Percentiles rank a stretch among this genome's conserved stretches.
These are phyloP conservation scores for Salvia miltiorrhiza DNA, from an alignment of 257 asterid genomes.

Conservation along the genomic window DNA sequence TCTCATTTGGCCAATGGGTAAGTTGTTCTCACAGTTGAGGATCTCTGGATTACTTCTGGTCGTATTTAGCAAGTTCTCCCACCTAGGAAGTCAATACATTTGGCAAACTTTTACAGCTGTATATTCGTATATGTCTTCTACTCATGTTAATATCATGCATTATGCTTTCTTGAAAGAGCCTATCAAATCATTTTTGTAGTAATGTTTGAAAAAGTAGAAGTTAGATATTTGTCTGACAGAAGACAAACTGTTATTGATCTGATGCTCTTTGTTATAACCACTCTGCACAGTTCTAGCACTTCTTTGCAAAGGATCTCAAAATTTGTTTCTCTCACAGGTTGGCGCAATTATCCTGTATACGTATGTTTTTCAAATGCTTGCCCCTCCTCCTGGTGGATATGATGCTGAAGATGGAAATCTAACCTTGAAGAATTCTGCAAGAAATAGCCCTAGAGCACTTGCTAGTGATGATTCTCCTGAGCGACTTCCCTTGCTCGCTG, in stretches of 20 bases:
- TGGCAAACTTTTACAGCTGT: slow-evolving; percentile 10
- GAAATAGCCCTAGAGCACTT: slow-evolving; percentile 27
- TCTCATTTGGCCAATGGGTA: slow-evolving; percentile 99
- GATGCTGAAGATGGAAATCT: slow-evolving; percentile 50
- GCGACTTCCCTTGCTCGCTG: slow-evolving; percentile 65
- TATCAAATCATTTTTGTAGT: not conserved
- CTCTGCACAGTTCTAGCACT: slow-evolving; percentile 3
- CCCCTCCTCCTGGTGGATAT: slow-evolving; percentile 92
- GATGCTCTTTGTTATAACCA: not conserved
- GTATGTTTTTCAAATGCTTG: slow-evolving; percentile 88
- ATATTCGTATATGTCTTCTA: not conserved
- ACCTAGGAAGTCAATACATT: not conserved
- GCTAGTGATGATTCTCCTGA: slow-evolving; percentile 44
- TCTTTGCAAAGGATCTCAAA: slow-evolving; percentile 8
- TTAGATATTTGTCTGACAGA: not conserved
- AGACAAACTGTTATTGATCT: not conserved
- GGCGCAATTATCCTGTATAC: slow-evolving; percentile 95
- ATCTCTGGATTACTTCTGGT: slow-evolving; percentile 2
- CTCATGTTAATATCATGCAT: slow-evolving; percentile 8
- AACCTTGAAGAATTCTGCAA: slow-evolving; percentile 43
- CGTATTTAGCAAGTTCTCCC: not conserved
- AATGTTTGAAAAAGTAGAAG: slow-evolving; percentile 6
- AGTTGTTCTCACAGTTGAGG: slow-evolving; percentile 23
- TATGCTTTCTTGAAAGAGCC: slow-evolving; percentile 7
- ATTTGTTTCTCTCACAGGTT: slow-evolving; percentile 49